Percentiles rank a stretch among this genome's conserved stretches.
These are phyloP conservation scores for Aspergillus brasiliensis DNA, from an alignment of 2,329 filamentous ascomycete species.

Conservation along the genomic window DNA sequence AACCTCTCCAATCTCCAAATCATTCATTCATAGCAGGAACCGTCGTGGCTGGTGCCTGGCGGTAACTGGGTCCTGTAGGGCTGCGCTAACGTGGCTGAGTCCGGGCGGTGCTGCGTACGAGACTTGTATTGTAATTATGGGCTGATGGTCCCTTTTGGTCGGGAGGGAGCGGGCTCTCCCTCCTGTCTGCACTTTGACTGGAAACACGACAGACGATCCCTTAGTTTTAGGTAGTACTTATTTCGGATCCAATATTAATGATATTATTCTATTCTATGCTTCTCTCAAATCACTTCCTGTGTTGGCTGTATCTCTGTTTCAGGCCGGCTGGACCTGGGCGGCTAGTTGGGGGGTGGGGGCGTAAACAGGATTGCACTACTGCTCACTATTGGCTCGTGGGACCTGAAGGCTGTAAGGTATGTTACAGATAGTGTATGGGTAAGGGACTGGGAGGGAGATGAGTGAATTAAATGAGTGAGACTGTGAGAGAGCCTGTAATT, in stretches of 20 bases:
- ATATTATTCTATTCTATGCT: neutral
- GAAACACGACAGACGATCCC: neutral
- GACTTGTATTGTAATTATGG: constrained; percentile 15
- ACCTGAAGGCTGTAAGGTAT: too few relatives aligned
- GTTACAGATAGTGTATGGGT: too few relatives aligned
- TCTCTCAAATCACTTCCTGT: neutral
- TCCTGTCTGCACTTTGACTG: too few relatives aligned
- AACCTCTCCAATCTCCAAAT: neutral
- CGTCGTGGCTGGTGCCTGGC: constrained; percentile 14
- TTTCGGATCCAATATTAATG: too few relatives aligned
- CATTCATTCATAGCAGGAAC: neutral
- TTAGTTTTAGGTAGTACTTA: neutral
- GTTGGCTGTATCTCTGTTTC: neutral
- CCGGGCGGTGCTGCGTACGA: constrained; percentile 6
- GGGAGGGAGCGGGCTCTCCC: neutral
- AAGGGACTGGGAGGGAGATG: neutral
- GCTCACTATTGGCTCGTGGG: constrained; percentile 3
- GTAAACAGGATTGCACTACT: neutral
- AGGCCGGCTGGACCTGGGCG: neutral
- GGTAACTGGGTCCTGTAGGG: constrained; percentile 12
- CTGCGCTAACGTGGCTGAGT: constrained; percentile 15
- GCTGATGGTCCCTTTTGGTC: neutral
- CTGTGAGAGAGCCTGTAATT: too few relatives aligned
- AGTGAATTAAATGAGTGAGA: neutral
- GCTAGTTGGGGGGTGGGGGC: constrained; percentile 3